A percentile compares a stretch with the other conserved stretches of the same genome.
These are phyloP conservation scores for Arxiozyma bovina DNA, from an alignment of 1,139 yeast species.

Conservation along the genomic window DNA sequence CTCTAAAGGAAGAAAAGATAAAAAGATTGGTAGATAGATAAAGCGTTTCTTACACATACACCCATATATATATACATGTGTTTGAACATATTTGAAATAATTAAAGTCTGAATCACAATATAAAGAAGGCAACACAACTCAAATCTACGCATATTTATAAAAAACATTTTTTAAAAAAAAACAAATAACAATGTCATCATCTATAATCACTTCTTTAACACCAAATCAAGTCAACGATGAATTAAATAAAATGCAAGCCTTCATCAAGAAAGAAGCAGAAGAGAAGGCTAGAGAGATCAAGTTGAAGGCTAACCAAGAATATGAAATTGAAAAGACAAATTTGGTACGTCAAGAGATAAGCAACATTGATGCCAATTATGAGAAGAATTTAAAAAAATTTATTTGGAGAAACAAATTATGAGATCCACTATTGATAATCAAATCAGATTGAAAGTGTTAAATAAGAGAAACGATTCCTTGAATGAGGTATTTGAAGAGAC, in stretches of 20 bases:
- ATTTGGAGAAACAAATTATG: conserved; percentile 88
- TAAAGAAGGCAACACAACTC: too few species aligned
- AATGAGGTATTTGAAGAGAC: conserved; percentile 68
- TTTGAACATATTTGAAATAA: too few species aligned
- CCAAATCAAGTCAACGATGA: conserved; percentile 75
- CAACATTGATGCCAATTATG: conserved; percentile 73
- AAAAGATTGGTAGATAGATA: too few species aligned
- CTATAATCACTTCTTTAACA: conserved; percentile 29
- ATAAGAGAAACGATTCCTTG: conserved; percentile 77
- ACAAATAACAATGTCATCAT: conserved; percentile 6
- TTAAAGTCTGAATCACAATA: not conserved
- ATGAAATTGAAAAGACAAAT: conserved; percentile 93
- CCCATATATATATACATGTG: too few species aligned
- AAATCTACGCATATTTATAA: too few species aligned
- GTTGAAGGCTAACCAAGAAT: conserved; percentile 96
- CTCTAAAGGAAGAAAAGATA: too few species aligned
- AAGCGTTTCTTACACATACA: too few species aligned
- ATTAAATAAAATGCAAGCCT: conserved; percentile 95
- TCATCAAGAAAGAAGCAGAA: conserved; percentile 97
- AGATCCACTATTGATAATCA: conserved; percentile 93
- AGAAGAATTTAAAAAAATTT: conserved; percentile 82
- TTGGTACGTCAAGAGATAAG: conserved; percentile 89
- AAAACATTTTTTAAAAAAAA: too few species aligned
- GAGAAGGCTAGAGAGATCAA: conserved; percentile 96
- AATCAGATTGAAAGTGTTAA: conserved; percentile 81